Evolutionary conservation across 2,329 filamentous ascomycete genomes (phyloP).

Genomic region (Trichoderma hamatum): DNA sequence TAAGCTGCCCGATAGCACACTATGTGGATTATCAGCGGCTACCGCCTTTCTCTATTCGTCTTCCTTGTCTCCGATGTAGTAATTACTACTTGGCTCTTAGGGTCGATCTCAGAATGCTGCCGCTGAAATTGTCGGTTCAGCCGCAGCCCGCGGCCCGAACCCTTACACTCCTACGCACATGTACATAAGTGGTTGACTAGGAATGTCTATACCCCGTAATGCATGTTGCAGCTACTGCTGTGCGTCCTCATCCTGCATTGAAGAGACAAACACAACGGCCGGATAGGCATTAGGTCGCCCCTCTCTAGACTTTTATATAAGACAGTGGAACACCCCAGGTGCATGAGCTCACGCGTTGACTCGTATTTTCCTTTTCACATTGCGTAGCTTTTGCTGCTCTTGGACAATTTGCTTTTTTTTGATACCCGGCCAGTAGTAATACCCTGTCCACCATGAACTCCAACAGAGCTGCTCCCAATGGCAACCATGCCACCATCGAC

Average conservation of each 20-base stretch:
- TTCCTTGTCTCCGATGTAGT: conserved; percentile 1
- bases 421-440: conserved; percentile 23
- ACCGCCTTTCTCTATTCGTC: conserved; percentile 18
- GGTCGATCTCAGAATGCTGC: conserved; percentile 23
- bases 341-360: neutral
- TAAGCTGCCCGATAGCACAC: conserved; percentile 4
- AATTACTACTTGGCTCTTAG: neutral
- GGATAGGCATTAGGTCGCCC: neutral
- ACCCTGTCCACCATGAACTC: conserved; percentile 32
- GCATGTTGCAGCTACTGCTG: neutral
- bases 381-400: neutral
- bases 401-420: neutral
- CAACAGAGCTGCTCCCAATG: conserved; percentile 30
- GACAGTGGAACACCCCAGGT: conserved; percentile 10
- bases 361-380: neutral
- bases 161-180: conserved; percentile 7
- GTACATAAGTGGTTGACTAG: conserved; percentile 18
- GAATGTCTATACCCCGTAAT: neutral
- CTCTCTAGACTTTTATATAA: conserved; percentile 13
- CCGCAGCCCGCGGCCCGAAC: conserved; percentile 23
- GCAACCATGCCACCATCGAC: conserved; percentile 30
- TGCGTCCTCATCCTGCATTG: neutral
- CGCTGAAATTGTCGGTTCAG: conserved; percentile 12
- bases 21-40: conserved; percentile 1
- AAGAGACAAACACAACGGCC: neutral